Evolutionary conservation across 768 basidiomycete species (phyloP), one percentile per base, ranked within the genome.

Genomic region (Lanmaoa rubissima): DNA sequence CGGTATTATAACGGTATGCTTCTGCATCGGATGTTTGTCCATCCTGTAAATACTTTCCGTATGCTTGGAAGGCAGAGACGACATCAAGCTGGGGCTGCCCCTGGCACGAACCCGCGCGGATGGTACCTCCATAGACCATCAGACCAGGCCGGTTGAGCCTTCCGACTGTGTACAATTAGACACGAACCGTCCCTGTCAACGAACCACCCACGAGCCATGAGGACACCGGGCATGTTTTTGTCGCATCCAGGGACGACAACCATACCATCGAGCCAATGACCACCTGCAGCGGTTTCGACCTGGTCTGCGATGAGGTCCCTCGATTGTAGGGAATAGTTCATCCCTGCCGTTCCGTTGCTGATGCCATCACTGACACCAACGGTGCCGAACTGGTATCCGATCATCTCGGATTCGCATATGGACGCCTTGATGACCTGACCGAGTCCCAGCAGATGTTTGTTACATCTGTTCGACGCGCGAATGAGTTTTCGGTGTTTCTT

Each of bases 201-300:
- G 48, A 51, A 48, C 13, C 28, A 84, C 90, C 75, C 66, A 93
- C 92, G 84, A 47, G 94, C 97, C 83, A 99, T 99, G 65, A 98
- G 79, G 38, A 97, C 95, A 59, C 97, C 97, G n/a, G 97, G 97
- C 96, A 99, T 98, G 76, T 99, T 99, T 78, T 99, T 99, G 79
- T 99, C 96, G 70, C 94, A 98, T 40, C 95, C 97, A 21, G 97
- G 97, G 51, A 99, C 80, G 57, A 93, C 94, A 39, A 98, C 93
- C 90, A 97, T 92, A 40, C 94, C 97, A 66, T 98, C 97, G 14
- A 99, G 83, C 85, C 95, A 97, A 70, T 99, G 97, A 6, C 96
- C 97, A 14, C 91, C 96, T 31, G 89, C 95, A 17, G 92, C 94
- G 12, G 92, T 92, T 76, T 98, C 96, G 19, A 99, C 95, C 69